These are phyloP conservation scores for Escovopsis weberi DNA, from an alignment of 2,329 filamentous ascomycete species.

Conservation along the genomic window DNA sequence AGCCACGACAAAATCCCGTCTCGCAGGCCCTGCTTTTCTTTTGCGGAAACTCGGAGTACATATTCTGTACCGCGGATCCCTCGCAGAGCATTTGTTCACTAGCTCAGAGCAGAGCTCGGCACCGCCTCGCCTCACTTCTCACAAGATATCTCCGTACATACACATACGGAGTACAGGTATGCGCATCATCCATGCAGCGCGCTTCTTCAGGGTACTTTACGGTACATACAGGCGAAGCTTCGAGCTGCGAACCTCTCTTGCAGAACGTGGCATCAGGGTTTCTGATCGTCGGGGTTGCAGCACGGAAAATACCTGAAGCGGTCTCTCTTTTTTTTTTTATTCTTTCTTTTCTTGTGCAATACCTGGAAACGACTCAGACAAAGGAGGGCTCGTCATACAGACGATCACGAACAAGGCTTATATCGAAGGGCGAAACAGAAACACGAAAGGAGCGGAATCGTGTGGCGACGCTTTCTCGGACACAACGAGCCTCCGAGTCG, in stretches of 20 bases:
- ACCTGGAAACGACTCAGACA: too few species aligned
- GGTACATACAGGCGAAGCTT: constrained; percentile 7
- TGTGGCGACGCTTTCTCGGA: not conserved
- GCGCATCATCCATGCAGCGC: constrained; percentile 19
- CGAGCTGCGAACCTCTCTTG: not conserved
- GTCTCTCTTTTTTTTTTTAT: too few species aligned
- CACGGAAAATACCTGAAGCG: not conserved
- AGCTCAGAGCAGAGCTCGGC: constrained; percentile 1
- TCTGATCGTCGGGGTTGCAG: not conserved
- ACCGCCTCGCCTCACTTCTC: not conserved
- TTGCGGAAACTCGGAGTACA: too few species aligned
- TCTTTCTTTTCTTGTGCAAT: too few species aligned
- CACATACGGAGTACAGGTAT: constrained; percentile 13
- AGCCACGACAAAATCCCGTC: not conserved
- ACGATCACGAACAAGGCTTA: too few species aligned
- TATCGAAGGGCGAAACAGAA: too few species aligned
- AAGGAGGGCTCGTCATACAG: too few species aligned
- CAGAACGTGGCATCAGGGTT: not conserved
- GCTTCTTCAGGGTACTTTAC: too few species aligned
- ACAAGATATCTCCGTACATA: not conserved
- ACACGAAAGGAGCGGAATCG: not conserved
- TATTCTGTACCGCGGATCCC: too few species aligned
- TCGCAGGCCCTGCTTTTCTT: not conserved
- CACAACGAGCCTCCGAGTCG: constrained; percentile 4
- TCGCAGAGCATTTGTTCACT: not conserved